A percentile compares a stretch with the other conserved stretches of the same genome.
Evolutionary conservation across 176 grass and related monocot species (phyloP).

Genomic region (Musa troglodytarum): DNA sequence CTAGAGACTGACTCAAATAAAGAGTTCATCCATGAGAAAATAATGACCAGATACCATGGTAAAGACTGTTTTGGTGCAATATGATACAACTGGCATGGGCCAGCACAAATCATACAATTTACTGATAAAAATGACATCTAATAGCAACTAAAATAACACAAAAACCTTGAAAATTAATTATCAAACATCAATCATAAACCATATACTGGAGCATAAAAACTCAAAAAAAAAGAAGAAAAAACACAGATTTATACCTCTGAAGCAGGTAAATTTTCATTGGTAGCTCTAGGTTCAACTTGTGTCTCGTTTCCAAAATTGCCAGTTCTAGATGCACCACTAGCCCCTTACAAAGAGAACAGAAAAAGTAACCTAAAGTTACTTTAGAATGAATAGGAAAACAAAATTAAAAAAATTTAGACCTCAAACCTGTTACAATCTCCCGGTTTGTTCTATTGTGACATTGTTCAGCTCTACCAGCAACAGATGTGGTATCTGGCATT

Average conservation of each 20-base stretch:
- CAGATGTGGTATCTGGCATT: constrained; percentile 25
- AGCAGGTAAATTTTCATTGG: constrained; percentile 38
- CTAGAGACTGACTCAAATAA: too few species aligned
- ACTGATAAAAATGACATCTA: neutral
- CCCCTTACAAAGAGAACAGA: constrained; percentile 30
- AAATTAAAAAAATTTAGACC: neutral
- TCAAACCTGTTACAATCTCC: constrained; percentile 39
- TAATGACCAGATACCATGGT: neutral
- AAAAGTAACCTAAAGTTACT: constrained; percentile 19
- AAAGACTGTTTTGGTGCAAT: neutral
- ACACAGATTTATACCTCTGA: constrained; percentile 42
- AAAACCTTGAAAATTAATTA: neutral
- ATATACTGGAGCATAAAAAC: neutral
- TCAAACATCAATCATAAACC: neutral
- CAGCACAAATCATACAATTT: neutral
- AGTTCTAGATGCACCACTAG: constrained; percentile 28
- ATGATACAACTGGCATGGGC: neutral
- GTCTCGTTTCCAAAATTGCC: constrained; percentile 31
- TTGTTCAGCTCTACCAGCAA: constrained; percentile 34
- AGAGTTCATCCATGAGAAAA: too few species aligned
- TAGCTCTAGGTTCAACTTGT: constrained; percentile 29
- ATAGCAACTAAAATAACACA: neutral
- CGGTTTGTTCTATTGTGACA: constrained; percentile 22
- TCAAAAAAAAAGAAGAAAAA: neutral
- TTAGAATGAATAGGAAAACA: neutral